A percentile compares a stretch with the other conserved stretches of the same genome.
phyloP scores from a whole-genome alignment of 306 rosid genomes.

The Quercus engelmannii region DNA sequence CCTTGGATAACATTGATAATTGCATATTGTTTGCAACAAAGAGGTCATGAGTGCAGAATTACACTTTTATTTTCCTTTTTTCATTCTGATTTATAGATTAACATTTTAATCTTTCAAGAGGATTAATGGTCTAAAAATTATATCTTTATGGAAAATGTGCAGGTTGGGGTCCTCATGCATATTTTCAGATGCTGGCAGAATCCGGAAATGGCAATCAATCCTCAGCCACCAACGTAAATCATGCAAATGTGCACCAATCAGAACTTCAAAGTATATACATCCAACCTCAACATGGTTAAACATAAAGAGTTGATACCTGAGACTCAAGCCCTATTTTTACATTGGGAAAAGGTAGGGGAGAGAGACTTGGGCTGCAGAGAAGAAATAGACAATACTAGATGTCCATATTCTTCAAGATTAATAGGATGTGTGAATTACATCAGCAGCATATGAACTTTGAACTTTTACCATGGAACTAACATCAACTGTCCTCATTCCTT shows the following conservation, averaged over 20 bases:
- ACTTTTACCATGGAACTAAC: not conserved
- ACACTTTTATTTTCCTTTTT: not conserved
- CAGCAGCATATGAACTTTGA: not conserved
- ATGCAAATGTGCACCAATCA: slow-evolving; percentile 25
- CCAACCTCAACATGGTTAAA: slow-evolving; percentile 33
- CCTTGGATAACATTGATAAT: not conserved
- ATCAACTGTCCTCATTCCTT: not conserved
- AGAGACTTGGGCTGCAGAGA: slow-evolving; percentile 13
- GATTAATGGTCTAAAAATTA: not conserved
- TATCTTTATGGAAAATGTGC: not conserved
- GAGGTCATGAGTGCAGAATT: not conserved
- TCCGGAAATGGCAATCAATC: slow-evolving; percentile 34
- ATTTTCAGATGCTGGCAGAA: slow-evolving; percentile 73
- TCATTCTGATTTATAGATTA: not conserved
- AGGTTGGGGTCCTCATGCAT: slow-evolving; percentile 95
- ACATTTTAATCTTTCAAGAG: not conserved
- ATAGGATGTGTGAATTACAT: slow-evolving; percentile 25
- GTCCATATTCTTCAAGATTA: slow-evolving; percentile 39
- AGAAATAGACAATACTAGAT: slow-evolving; percentile 27
- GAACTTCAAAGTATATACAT: slow-evolving; percentile 44
- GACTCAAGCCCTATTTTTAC: slow-evolving; percentile 49
- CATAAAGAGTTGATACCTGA: slow-evolving; percentile 25
- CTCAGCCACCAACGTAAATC: slow-evolving; percentile 20
- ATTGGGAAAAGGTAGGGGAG: slow-evolving; percentile 43
- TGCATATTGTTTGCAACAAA: not conserved